These are phyloP conservation scores for Blastobotrys terrestris DNA, from an alignment of 805 yeast species.

Conservation along the genomic window DNA sequence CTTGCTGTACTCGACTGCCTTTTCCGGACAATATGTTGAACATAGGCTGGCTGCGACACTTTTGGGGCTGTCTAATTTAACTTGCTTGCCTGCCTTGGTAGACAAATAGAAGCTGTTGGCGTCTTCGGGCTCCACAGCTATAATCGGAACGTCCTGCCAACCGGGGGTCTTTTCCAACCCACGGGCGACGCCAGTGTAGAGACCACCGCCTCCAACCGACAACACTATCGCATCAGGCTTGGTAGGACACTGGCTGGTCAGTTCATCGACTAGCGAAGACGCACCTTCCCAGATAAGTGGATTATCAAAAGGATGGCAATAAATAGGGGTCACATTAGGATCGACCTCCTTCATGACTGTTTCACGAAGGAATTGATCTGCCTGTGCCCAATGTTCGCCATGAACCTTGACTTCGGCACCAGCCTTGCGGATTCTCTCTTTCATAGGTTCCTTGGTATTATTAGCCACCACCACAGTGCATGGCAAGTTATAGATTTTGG, in stretches of 20 bases:
- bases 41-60: constrained; percentile 58
- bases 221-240: constrained; percentile 70
- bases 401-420: constrained; percentile 51
- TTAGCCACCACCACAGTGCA: constrained; percentile 61
- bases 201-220: constrained; percentile 94
- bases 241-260: constrained; percentile 57
- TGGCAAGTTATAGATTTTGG: constrained; percentile 49
- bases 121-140: constrained; percentile 55
- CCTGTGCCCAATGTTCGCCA: constrained; percentile 75
- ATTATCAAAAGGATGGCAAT: constrained; percentile 86
- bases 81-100: constrained; percentile 36
- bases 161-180: constrained; percentile 55
- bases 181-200: constrained; percentile 74
- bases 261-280: constrained; percentile 83
- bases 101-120: constrained; percentile 51
- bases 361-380: constrained; percentile 65
- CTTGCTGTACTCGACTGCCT: constrained; percentile 38
- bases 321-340: constrained; percentile 60
- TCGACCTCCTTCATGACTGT: constrained; percentile 57
- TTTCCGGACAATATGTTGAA: constrained; percentile 45
- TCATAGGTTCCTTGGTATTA: constrained; percentile 41
- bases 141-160: constrained; percentile 32
- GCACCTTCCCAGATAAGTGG: constrained; percentile 95
- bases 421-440: constrained; percentile 37
- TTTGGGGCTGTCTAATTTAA: constrained; percentile 35